A percentile compares a stretch with the other conserved stretches of the same genome.
These are phyloP conservation scores for Neurospora sp. DNA, from an alignment of 495 filamentous ascomycete species.

Conservation along the genomic window DNA sequence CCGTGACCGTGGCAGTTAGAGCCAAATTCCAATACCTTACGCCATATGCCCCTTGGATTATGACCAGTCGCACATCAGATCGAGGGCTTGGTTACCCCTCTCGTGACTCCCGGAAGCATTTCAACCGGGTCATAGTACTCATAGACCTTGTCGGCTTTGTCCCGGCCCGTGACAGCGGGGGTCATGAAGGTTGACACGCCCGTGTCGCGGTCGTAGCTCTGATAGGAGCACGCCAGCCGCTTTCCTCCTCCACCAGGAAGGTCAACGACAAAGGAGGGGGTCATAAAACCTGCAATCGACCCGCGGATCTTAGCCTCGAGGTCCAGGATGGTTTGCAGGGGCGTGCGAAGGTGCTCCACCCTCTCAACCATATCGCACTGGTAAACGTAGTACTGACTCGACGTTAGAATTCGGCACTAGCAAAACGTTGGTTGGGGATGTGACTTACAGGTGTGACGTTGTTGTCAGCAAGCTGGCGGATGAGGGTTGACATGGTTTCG, in stretches of 20 bases:
- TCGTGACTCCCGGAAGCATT: slow-evolving; percentile 4
- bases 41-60: neutral
- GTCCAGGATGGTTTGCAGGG: slow-evolving; percentile 44
- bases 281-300: slow-evolving; percentile 49
- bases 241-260: slow-evolving; percentile 52
- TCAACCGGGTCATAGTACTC: slow-evolving; percentile 46
- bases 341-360: slow-evolving; percentile 51
- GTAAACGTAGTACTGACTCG: slow-evolving; percentile 45
- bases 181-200: slow-evolving; percentile 44
- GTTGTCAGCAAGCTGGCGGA: slow-evolving; percentile 42
- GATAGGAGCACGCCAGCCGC: slow-evolving; percentile 39
- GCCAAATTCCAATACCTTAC: neutral
- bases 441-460: slow-evolving; percentile 42
- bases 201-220: slow-evolving; percentile 38
- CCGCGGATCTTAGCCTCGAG: slow-evolving; percentile 45
- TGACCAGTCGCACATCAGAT: neutral
- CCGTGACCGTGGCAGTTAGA: neutral
- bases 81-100: neutral
- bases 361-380: slow-evolving; percentile 48
- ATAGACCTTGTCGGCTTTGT: slow-evolving; percentile 39
- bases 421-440: neutral
- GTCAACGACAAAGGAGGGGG: slow-evolving; percentile 50
- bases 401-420: slow-evolving; percentile 1
- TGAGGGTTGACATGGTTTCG: slow-evolving; percentile 40
- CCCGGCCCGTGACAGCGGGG: slow-evolving; percentile 37